Base-by-base conservation (phyloP, 805 yeast genomes). In the Saccharomycopsis capsularis region DNA sequence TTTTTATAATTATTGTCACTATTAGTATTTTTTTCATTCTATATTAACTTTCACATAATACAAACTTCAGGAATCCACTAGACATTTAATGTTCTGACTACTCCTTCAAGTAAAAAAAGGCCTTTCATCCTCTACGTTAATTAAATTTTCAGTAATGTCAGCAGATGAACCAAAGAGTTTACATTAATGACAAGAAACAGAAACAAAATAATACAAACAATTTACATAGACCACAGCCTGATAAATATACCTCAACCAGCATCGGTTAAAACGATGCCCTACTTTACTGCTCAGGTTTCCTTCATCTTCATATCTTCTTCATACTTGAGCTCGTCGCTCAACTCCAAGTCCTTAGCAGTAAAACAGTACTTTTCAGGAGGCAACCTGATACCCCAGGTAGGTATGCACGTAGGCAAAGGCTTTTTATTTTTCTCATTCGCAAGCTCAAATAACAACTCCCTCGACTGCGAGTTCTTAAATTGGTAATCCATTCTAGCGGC, bases 331-430 rank as follows among this genome's bases (percentile, higher is more conserved):
- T 76, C 80, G 49, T 76, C 81, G 34, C 76, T 79, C 38, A 77
- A 57, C 47, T 78, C 82, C 82, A 90, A 85, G 54, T 85, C 89
- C 54, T 74, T 75, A 1, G 86, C 93, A 0, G 96, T 89, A 47
- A 90, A 69, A 67, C 98, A 90, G 68, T 88, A 90, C 76, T 90
- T 93, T 69, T 93, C 99, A 3, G 99, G 98, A 2, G 99, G 99
- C 44, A 95, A 71, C 55, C 97, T 78, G 36, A 93, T 75, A 9
- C 99, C 98, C 82, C 88, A 89, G 44, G 82, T 77, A 13, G 93
- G 90, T 64, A 90, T 82, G 13, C 93, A 90, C 3, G 93, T 85
- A 3, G 99, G 99, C 46, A 93, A 70, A 0, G 95, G 81, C 61
- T 86, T 82, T 58, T 87, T 82, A 65, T 93, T 93, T 55, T 96